These are phyloP conservation scores for Wickerhamomyces xylosicus DNA, from an alignment of 805 yeast species.

Conservation along the genomic window DNA sequence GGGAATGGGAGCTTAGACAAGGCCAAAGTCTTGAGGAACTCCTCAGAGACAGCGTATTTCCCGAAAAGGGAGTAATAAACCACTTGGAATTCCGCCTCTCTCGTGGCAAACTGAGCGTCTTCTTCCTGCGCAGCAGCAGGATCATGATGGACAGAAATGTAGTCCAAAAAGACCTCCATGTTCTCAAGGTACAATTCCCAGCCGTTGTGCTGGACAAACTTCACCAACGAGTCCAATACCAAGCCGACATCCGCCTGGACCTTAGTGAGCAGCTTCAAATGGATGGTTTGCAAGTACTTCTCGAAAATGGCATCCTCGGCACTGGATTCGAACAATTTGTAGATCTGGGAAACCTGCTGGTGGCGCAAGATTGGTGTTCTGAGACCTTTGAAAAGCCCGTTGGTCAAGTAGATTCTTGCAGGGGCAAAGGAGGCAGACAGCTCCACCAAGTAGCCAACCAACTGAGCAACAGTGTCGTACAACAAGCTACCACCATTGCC, in stretches of 20 bases:
- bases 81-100: constrained; percentile 16
- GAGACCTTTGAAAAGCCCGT: constrained; percentile 51
- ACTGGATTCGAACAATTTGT: constrained; percentile 25
- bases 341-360: constrained; percentile 21
- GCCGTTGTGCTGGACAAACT: constrained; percentile 21
- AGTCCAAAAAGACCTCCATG: constrained; percentile 30
- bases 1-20: constrained; percentile 9
- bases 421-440: constrained; percentile 54
- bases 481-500: constrained; percentile 23
- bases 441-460: constrained; percentile 37
- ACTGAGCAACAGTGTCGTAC: constrained; percentile 16
- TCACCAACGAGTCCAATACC: constrained; percentile 11
- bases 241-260: constrained; percentile 21
- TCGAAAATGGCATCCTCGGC: constrained; percentile 46
- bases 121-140: not conserved
- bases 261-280: constrained; percentile 34
- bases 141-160: constrained; percentile 15
- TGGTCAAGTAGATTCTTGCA: constrained; percentile 48
- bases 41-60: constrained; percentile 5
- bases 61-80: constrained; percentile 18
- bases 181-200: constrained; percentile 23
- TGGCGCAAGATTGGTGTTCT: constrained; percentile 14
- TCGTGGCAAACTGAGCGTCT: not conserved
- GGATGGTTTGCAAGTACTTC: constrained; percentile 38
- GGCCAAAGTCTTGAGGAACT: constrained; percentile 21